Percentiles rank a stretch among this genome's conserved stretches.
These are phyloP conservation scores for Chlamydomonas asymmetrica DNA, from an alignment of 139 green algal genomes.

Conservation along the genomic window DNA sequence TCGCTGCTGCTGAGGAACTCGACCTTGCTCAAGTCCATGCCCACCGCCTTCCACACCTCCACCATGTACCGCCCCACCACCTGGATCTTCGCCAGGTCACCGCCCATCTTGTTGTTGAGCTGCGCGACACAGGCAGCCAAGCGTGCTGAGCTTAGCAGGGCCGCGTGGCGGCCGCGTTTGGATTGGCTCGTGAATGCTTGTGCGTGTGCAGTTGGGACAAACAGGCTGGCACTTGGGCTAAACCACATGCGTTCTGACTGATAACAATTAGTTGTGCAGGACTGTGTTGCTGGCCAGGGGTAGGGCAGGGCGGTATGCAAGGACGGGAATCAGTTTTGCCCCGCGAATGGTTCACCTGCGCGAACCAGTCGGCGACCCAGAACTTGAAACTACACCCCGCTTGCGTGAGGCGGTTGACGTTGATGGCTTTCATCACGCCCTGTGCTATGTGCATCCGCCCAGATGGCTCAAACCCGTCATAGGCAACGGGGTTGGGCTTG, in stretches of 20 bases:
- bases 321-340: too few species aligned
- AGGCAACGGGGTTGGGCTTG: constrained; percentile 85
- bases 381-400: constrained; percentile 96
- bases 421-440: constrained; percentile 98
- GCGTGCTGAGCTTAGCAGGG: too few species aligned
- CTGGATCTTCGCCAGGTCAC: constrained; percentile 99
- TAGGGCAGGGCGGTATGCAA: too few species aligned
- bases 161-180: too few species aligned
- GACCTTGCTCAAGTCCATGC: constrained; percentile 92
- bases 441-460: constrained; percentile 94
- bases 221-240: too few species aligned
- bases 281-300: too few species aligned
- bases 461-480: constrained; percentile 99
- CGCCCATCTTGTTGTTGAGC: constrained; percentile 69
- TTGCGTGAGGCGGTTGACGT: constrained; percentile 98
- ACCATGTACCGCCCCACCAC: constrained; percentile 97
- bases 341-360: constrained; percentile 33
- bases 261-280: too few species aligned
- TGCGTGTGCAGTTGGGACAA: too few species aligned
- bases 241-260: too few species aligned
- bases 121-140: constrained; percentile 84
- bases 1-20: constrained; percentile 82
- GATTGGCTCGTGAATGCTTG: too few species aligned
- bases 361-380: constrained; percentile 89
- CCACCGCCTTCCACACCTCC: constrained; percentile 98